phyloP scores from a whole-genome alignment of 2,329 filamentous ascomycete genomes.

The Juglanconis juglandina region DNA sequence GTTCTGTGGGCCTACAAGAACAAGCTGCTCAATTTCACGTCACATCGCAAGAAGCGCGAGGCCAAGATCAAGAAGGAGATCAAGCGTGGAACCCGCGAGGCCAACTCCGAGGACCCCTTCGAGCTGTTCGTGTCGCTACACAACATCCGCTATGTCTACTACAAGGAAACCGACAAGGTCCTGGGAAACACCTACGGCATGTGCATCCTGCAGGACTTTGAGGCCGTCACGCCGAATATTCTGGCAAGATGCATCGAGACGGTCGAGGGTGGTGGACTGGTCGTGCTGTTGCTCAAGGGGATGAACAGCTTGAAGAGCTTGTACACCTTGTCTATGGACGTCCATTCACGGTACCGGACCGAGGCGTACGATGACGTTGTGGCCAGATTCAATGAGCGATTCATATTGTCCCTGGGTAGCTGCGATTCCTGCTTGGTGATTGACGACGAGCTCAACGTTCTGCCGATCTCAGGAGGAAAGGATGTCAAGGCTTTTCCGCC shows the following conservation, averaged over 20 bases:
- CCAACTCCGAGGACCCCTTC: slow-evolving; percentile 91
- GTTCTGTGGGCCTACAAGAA: slow-evolving; percentile 99
- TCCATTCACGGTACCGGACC: slow-evolving; percentile 92
- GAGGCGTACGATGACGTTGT: slow-evolving; percentile 95
- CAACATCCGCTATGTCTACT: slow-evolving; percentile 98
- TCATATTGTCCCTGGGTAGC: slow-evolving; percentile 90
- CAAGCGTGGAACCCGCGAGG: slow-evolving; percentile 87
- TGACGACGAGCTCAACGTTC: slow-evolving; percentile 94
- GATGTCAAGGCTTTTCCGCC: slow-evolving; percentile 79
- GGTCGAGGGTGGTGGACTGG: slow-evolving; percentile 90
- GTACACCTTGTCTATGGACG: slow-evolving; percentile 95
- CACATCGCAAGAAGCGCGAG: slow-evolving; percentile 96
- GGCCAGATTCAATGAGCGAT: slow-evolving; percentile 95
- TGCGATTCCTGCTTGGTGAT: slow-evolving; percentile 94
- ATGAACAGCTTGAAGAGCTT: slow-evolving; percentile 97
- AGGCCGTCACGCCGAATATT: slow-evolving; percentile 95
- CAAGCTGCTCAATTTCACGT: slow-evolving; percentile 88
- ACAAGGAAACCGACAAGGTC: slow-evolving; percentile 99
- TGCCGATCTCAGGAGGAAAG: slow-evolving; percentile 95
- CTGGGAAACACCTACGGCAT: slow-evolving; percentile 97
- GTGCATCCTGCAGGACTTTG: slow-evolving; percentile 97
- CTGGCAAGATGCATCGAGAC: slow-evolving; percentile 94
- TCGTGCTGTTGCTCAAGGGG: slow-evolving; percentile 86
- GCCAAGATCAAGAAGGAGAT: slow-evolving; percentile 98
- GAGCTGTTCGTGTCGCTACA: slow-evolving; percentile 95